phyloP scores from a whole-genome alignment of 2,329 filamentous ascomycete species.

The Aspergillus sp. region DNA sequence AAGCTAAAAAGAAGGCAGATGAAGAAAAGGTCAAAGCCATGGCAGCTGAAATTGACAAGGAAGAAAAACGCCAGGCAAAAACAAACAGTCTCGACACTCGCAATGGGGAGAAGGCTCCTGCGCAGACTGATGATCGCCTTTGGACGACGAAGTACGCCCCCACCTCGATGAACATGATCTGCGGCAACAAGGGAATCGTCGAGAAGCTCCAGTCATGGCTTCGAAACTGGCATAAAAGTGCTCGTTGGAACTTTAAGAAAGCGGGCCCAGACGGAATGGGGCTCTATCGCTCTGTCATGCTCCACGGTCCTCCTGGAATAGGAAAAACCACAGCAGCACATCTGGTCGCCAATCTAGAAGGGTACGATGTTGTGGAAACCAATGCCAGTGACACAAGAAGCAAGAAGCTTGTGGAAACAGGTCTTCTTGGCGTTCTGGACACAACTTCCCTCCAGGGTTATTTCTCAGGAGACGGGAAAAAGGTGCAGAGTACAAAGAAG shows the following conservation, averaged over 20 bases:
- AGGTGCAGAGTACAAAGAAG: constrained; percentile 77
- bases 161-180: constrained; percentile 79
- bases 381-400: constrained; percentile 95
- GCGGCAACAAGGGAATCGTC: constrained; percentile 87
- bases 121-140: constrained; percentile 61
- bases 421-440: constrained; percentile 85
- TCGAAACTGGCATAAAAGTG: constrained; percentile 73
- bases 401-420: constrained; percentile 89
- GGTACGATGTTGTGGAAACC: constrained; percentile 89
- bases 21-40: constrained; percentile 78
- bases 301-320: constrained; percentile 92
- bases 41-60: constrained; percentile 79
- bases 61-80: constrained; percentile 58
- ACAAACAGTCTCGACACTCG: neutral
- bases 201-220: constrained; percentile 91
- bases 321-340: constrained; percentile 98
- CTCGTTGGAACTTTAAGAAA: constrained; percentile 77
- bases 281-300: constrained; percentile 81
- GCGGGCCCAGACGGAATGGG: constrained; percentile 83
- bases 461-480: constrained; percentile 80
- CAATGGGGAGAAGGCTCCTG: constrained; percentile 20
- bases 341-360: constrained; percentile 86
- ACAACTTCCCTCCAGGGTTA: constrained; percentile 91
- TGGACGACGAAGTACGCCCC: constrained; percentile 98
- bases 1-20: constrained; percentile 81